These are phyloP conservation scores for Bacidia gigantensis DNA, from an alignment of 495 filamentous ascomycete species.

Conservation along the genomic window DNA sequence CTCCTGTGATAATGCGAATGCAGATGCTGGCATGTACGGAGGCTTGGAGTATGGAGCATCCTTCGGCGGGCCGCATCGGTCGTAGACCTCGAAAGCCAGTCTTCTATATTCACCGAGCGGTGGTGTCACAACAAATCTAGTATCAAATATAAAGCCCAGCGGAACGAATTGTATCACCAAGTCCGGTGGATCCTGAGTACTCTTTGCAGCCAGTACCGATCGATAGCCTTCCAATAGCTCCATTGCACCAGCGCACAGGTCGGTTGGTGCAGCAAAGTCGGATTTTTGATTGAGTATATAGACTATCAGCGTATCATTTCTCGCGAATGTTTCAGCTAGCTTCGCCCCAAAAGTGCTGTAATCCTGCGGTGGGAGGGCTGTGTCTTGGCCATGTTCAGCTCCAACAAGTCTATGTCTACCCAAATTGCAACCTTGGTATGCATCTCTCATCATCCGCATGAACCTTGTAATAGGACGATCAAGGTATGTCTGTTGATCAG, in stretches of 20 bases:
- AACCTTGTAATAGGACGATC: conserved; percentile 50
- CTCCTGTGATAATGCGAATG: conserved; percentile 60
- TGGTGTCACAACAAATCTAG: conserved; percentile 50
- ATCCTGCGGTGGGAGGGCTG: conserved; percentile 12
- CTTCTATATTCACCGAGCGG: conserved; percentile 50
- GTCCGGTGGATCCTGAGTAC: conserved; percentile 39
- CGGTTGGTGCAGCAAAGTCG: conserved; percentile 51
- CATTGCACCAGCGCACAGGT: conserved; percentile 69
- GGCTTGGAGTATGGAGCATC: conserved; percentile 21
- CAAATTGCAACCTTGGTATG: conserved; percentile 69
- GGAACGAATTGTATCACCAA: conserved; percentile 76
- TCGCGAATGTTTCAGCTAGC: conserved; percentile 8
- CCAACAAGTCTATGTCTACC: conserved; percentile 43
- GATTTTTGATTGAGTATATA: conserved; percentile 60
- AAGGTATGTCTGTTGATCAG: conserved; percentile 38
- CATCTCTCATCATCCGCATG: conserved; percentile 51
- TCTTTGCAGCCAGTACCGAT: conserved; percentile 37
- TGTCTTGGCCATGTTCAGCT: conserved; percentile 10
- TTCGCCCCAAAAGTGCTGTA: conserved; percentile 4
- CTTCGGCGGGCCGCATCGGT: conserved; percentile 56
- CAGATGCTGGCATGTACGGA: conserved; percentile 39
- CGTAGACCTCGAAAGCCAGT: conserved; percentile 75
- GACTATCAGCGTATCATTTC: conserved; percentile 60
- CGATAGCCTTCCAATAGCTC: conserved; percentile 57
- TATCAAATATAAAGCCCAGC: conserved; percentile 51